Conservation (phyloP, 1,284 basidiomycete species). For the Paramarasmius palmivorus region DNA sequence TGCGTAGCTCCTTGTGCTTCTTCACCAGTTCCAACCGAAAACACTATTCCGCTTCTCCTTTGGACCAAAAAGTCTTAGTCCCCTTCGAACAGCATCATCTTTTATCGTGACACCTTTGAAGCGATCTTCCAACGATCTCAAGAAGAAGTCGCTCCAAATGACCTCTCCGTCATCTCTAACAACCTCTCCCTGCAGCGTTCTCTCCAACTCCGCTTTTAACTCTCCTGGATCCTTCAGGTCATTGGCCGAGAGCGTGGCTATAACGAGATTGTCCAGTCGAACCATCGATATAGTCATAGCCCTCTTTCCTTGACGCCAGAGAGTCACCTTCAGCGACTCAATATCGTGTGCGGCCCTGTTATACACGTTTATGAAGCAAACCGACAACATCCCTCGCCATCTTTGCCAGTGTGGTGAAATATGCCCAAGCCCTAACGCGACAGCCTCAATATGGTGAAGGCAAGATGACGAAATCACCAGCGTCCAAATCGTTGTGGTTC, state of each 20-base stretch:
- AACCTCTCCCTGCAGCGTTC: conserved; percentile 58
- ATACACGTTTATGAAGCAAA: conserved; percentile 44
- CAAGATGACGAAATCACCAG: conserved; percentile 68
- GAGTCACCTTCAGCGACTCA: conserved; percentile 28
- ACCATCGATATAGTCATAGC: conserved; percentile 26
- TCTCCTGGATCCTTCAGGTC: conserved; percentile 45
- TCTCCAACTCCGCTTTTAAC: conserved; percentile 60
- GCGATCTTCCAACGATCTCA: conserved; percentile 40
- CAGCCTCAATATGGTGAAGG: conserved; percentile 54
- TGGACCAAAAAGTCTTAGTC: conserved; percentile 54
- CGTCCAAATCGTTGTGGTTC: conserved; percentile 92
- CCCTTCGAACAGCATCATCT: conserved; percentile 38
- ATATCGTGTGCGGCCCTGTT: conserved; percentile 38
- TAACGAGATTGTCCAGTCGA: conserved; percentile 27
- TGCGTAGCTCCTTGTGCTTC: conserved; percentile 42
- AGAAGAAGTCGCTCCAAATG: conserved; percentile 66
- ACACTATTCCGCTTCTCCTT: conserved; percentile 37
- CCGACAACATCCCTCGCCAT: conserved; percentile 51
- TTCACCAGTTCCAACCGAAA: conserved; percentile 43
- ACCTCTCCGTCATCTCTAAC: conserved; percentile 47
- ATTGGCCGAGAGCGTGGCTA: conserved; percentile 46
- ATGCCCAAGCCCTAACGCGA: conserved; percentile 50
- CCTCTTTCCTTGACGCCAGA: conserved; percentile 21
- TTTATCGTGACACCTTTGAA: conserved; percentile 43
- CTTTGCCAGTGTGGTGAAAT: conserved; percentile 45